A percentile compares a stretch with the other conserved stretches of the same genome.
phyloP scores from a whole-genome alignment of 2,329 filamentous ascomycete species.

The Fusarium protoensiforme region DNA sequence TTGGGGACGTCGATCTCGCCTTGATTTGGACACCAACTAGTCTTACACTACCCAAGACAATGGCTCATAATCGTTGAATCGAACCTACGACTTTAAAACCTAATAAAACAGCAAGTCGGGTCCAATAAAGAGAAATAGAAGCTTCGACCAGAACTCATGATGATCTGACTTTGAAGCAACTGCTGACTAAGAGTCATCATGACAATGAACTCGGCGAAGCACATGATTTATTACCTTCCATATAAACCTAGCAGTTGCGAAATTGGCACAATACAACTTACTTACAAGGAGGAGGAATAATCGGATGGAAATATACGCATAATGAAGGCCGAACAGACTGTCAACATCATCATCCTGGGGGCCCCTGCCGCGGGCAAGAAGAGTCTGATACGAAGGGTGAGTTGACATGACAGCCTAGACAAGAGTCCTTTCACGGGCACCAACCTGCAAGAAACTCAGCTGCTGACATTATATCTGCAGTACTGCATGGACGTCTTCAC shows the following conservation, averaged over 20 bases:
- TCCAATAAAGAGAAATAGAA: background rate
- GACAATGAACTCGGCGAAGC: conserved; percentile 7
- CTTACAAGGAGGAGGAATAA: background rate
- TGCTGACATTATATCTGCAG: background rate
- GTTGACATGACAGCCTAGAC: background rate
- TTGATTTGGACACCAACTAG: background rate
- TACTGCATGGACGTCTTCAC: conserved; percentile 31
- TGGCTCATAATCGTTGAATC: background rate
- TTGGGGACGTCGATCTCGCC: background rate
- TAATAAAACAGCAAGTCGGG: background rate
- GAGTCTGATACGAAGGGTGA: conserved; percentile 34
- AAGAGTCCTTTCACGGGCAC: background rate
- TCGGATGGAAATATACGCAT: background rate
- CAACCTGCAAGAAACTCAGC: background rate
- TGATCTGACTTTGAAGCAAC: background rate
- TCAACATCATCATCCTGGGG: conserved; percentile 33
- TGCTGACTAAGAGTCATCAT: conserved; percentile 36
- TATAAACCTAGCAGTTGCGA: background rate
- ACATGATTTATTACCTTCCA: conserved; percentile 11
- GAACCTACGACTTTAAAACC: background rate
- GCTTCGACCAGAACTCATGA: conserved; percentile 10
- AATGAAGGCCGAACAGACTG: conserved; percentile 18
- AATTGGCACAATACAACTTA: background rate
- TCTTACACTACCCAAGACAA: background rate
- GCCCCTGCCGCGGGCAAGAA: conserved; percentile 29